Conservation (phyloP, 805 yeast species). For the Wickerhamomyces subpelliculosus region DNA sequence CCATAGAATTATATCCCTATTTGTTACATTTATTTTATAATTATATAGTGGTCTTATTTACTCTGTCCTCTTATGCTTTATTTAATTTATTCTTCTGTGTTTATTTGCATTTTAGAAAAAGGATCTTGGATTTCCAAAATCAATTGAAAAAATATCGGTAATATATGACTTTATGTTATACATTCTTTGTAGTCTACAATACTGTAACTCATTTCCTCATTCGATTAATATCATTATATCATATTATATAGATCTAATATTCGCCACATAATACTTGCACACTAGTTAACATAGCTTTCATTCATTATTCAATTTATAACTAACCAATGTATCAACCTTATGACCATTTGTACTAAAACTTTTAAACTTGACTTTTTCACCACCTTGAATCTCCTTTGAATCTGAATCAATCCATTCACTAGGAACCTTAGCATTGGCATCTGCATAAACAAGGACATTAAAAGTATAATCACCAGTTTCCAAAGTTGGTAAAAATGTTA, state of each 20-base stretch:
- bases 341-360: slow-evolving; percentile 64
- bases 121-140: no score
- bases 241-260: no score
- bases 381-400: slow-evolving; percentile 45
- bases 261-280: no score
- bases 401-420: slow-evolving; percentile 82
- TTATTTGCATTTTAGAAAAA: background rate
- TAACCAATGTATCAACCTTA: slow-evolving; percentile 65
- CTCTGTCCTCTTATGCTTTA: no score
- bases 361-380: slow-evolving; percentile 64
- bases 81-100: background rate
- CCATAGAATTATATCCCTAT: no score
- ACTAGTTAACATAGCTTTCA: background rate
- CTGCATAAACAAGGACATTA: slow-evolving; percentile 79
- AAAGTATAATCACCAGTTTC: slow-evolving; percentile 63
- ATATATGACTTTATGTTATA: no score
- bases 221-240: no score
- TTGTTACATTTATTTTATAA: background rate
- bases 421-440: slow-evolving; percentile 61
- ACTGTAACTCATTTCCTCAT: no score
- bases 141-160: no score
- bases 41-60: no score
- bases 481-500: slow-evolving; percentile 75
- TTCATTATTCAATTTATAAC: slow-evolving; percentile 24
- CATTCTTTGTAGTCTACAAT: no score